A percentile compares a stretch with the other conserved stretches of the same genome.
phyloP scores from a whole-genome alignment of 768 basidiomycete genomes.

The Panaeolus papilionaceus region DNA sequence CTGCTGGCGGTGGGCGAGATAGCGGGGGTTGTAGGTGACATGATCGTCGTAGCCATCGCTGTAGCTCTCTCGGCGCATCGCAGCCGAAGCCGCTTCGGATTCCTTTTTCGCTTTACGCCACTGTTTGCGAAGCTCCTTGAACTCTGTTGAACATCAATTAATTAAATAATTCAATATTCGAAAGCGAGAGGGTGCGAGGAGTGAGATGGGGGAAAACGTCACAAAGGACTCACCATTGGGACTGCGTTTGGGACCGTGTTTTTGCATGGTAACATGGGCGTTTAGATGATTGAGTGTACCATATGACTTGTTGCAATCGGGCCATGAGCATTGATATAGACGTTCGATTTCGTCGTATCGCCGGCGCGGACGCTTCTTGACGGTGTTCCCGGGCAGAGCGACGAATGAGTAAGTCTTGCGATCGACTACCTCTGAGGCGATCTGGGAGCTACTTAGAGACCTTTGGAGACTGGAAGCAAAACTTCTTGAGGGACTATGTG shows the following conservation, averaged over 20 bases:
- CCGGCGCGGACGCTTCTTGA: conserved; percentile 84
- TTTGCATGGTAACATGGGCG: conserved; percentile 98
- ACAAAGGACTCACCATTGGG: conserved; percentile 74
- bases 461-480: conserved; percentile 38
- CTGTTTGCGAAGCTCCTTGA: conserved; percentile 96
- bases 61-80: conserved; percentile 40
- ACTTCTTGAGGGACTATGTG: conserved; percentile 33
- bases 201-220: conserved; percentile 10
- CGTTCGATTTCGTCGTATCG: conserved; percentile 96
- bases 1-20: conserved; percentile 32
- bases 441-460: conserved; percentile 34
- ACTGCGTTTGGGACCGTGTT: conserved; percentile 89
- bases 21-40: conserved; percentile 35
- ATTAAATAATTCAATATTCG: conserved; percentile 6
- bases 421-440: conserved; percentile 44
- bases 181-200: not conserved
- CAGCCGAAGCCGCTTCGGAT: conserved; percentile 38
- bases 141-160: conserved; percentile 64
- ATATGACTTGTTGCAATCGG: conserved; percentile 81
- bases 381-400: conserved; percentile 77
- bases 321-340: conserved; percentile 87
- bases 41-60: conserved; percentile 40
- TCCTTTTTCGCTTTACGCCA: conserved; percentile 97
- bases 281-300: conserved; percentile 98
- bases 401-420: conserved; percentile 85